These are phyloP conservation scores for Yamadazyma membranifaciens DNA, from an alignment of 1,139 yeast species.

Conservation along the genomic window DNA sequence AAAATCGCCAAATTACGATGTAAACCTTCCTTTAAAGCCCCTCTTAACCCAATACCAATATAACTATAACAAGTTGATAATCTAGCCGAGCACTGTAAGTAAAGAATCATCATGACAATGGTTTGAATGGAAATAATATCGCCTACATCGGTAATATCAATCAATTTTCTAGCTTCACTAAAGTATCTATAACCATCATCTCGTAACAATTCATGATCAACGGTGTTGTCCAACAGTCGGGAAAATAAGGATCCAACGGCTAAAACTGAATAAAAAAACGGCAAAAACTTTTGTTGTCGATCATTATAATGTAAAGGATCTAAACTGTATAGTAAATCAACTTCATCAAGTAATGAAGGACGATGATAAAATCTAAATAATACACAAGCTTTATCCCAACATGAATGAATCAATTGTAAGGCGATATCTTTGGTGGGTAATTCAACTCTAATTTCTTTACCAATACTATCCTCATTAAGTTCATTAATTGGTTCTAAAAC, in stretches of 20 bases:
- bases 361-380: slow-evolving; percentile 82
- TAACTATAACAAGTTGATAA: slow-evolving; percentile 88
- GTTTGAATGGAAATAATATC: slow-evolving; percentile 61
- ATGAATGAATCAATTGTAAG: slow-evolving; percentile 64
- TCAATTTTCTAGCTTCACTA: slow-evolving; percentile 73
- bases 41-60: slow-evolving; percentile 87
- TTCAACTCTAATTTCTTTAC: slow-evolving; percentile 58
- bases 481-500: slow-evolving; percentile 6
- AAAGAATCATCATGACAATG: slow-evolving; percentile 67
- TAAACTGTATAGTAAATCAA: slow-evolving; percentile 50
- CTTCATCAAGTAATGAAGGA: slow-evolving; percentile 67
- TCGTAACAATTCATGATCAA: slow-evolving; percentile 48
- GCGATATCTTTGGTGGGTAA: slow-evolving; percentile 78
- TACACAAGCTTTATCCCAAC: slow-evolving; percentile 87
- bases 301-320: slow-evolving; percentile 70
- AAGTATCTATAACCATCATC: slow-evolving; percentile 85
- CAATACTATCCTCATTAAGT: slow-evolving; percentile 19
- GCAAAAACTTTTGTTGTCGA: slow-evolving; percentile 73
- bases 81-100: slow-evolving; percentile 87
- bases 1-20: slow-evolving; percentile 67
- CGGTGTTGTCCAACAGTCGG: slow-evolving; percentile 36
- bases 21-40: slow-evolving; percentile 83
- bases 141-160: slow-evolving; percentile 57
- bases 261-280: slow-evolving; percentile 63
- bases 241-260: slow-evolving; percentile 70